These are phyloP conservation scores for Eremochloa ophiuroides DNA, from an alignment of 176 grass and related monocot species.

Conservation along the genomic window DNA sequence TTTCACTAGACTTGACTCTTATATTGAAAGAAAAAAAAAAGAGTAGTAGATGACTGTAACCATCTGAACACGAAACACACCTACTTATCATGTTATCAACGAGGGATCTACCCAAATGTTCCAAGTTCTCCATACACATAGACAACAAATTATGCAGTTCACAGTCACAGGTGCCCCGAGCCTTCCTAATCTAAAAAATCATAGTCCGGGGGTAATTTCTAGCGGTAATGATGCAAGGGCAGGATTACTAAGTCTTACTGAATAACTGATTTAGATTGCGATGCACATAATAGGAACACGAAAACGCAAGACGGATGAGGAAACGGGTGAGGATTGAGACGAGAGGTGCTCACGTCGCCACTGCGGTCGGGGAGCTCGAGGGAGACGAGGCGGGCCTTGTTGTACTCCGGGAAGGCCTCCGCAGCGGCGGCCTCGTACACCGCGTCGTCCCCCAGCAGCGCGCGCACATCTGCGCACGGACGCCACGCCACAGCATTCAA, in stretches of 20 bases:
- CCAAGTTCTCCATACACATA: background rate
- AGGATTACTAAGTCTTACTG: background rate
- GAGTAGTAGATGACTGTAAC: background rate
- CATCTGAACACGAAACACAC: background rate
- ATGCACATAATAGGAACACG: background rate
- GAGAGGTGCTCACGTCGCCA: conserved; percentile 67
- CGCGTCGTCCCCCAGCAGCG: conserved; percentile 67
- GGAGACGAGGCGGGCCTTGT: conserved; percentile 71
- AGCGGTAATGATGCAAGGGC: background rate
- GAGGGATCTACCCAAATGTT: background rate
- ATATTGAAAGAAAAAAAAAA: background rate
- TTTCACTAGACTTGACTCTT: background rate
- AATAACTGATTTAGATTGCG: background rate
- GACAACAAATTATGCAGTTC: background rate
- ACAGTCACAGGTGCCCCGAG: background rate
- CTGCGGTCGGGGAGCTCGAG: conserved; percentile 91
- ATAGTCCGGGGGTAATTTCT: background rate
- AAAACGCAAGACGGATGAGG: background rate
- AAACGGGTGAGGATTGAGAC: background rate
- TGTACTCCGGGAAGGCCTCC: conserved; percentile 87
- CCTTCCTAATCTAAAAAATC: background rate
- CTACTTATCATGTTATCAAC: background rate
- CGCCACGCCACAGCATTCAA: background rate
- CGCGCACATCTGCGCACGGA: conserved; percentile 61
- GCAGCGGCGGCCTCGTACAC: conserved; percentile 77